Evolutionary conservation across 805 yeast genomes (phyloP).

Genomic region (Saccharomycopsis fermentans): DNA sequence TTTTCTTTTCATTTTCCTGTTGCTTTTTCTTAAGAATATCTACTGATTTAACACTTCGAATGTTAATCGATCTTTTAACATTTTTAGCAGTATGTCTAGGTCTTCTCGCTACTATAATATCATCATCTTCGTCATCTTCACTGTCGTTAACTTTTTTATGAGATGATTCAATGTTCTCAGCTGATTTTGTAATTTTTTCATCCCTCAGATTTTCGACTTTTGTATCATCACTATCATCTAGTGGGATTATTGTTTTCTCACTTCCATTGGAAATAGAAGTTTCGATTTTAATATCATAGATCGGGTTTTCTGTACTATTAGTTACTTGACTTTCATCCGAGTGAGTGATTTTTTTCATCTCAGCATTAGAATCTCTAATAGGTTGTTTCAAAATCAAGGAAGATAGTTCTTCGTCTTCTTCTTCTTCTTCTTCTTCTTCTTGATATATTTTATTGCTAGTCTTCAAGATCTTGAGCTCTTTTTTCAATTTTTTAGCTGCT

Average conservation of each 20-base stretch:
- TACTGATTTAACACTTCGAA: conserved; percentile 24
- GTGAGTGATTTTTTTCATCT: background rate
- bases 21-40: conserved; percentile 1
- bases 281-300: background rate
- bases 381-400: background rate
- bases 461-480: background rate
- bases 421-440: conserved; percentile 15
- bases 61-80: conserved; percentile 33
- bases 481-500: conserved; percentile 16
- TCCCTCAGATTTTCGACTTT: background rate
- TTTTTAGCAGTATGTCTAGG: conserved; percentile 37
- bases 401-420: conserved; percentile 11
- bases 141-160: conserved; percentile 20
- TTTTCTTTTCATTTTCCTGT: background rate
- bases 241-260: background rate
- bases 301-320: background rate
- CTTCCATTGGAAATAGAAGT: background rate
- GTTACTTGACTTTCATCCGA: background rate
- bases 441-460: no score
- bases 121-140: conserved; percentile 46
- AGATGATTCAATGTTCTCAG: background rate
- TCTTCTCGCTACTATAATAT: conserved; percentile 43
- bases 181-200: background rate
- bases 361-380: background rate
- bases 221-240: background rate